Percentiles rank a stretch among this genome's conserved stretches.
These are phyloP conservation scores for Fusarium incarnatum DNA, from an alignment of 2,329 filamentous ascomycete species.

Conservation along the genomic window DNA sequence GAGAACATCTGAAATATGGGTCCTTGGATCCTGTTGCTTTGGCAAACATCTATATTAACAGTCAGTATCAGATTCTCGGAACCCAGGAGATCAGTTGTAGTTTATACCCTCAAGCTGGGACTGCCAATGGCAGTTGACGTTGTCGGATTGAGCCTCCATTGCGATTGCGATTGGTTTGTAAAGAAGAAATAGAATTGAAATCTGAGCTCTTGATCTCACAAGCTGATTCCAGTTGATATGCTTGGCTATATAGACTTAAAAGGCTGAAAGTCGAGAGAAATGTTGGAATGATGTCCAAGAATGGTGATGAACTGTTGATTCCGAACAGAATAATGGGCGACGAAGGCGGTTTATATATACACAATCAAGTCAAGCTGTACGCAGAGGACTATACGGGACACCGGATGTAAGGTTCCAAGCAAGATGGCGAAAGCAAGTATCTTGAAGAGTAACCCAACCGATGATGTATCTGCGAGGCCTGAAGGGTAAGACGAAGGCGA, in stretches of 20 bases:
- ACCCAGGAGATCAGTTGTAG: neutral
- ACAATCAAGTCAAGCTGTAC: constrained; percentile 14
- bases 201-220: neutral
- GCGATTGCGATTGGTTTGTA: neutral
- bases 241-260: neutral
- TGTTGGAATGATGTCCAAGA: neutral
- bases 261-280: neutral
- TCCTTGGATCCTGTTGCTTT: constrained; percentile 61
- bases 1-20: constrained; percentile 78
- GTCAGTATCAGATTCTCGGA: constrained; percentile 17
- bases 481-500: constrained; percentile 40
- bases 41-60: constrained; percentile 65
- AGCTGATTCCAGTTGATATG: neutral
- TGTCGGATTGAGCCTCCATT: constrained; percentile 43
- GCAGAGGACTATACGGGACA: constrained; percentile 25
- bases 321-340: constrained; percentile 13
- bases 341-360: constrained; percentile 40
- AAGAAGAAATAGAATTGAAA: neutral
- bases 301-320: constrained; percentile 10
- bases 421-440: constrained; percentile 20
- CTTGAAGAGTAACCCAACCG: constrained; percentile 29
- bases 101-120: constrained; percentile 66
- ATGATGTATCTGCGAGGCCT: constrained; percentile 38
- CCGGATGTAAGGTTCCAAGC: constrained; percentile 29
- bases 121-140: constrained; percentile 61